Evolutionary conservation across 2,329 filamentous ascomycete genomes (phyloP).

Genomic region (Ceratocystis cubensis): DNA sequence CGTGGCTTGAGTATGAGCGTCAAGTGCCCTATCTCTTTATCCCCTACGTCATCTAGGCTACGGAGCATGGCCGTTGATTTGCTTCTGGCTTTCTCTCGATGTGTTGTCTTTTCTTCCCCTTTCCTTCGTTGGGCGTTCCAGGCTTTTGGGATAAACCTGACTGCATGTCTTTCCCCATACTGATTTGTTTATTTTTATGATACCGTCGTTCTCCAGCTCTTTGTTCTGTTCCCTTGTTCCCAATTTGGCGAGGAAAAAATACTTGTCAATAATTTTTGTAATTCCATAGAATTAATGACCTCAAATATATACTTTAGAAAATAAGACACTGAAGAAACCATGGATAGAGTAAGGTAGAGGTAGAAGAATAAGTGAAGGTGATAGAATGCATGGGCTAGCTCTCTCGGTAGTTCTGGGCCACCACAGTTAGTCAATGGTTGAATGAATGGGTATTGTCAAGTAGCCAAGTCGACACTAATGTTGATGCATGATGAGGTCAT

Average conservation of each 20-base stretch:
- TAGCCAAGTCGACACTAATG: not conserved
- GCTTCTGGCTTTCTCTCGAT: not conserved
- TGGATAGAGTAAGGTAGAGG: too few relatives aligned
- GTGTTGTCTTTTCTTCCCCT: not conserved
- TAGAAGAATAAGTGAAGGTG: too few relatives aligned
- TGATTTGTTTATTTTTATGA: not conserved
- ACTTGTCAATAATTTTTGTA: not conserved
- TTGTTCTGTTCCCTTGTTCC: not conserved
- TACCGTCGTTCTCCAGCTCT: not conserved
- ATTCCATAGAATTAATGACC: not conserved
- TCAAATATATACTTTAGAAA: not conserved
- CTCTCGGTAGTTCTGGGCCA: too few relatives aligned
- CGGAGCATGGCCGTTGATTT: not conserved
- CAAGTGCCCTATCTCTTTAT: slow-evolving; percentile 75
- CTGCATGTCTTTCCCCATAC: not conserved
- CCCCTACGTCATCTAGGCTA: slow-evolving; percentile 32
- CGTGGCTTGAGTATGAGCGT: slow-evolving; percentile 68
- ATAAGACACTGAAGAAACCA: not conserved
- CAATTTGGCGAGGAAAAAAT: not conserved
- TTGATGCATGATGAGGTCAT: not conserved
- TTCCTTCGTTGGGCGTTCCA: not conserved
- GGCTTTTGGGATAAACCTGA: too few relatives aligned
- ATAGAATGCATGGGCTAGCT: too few relatives aligned
- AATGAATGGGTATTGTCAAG: not conserved
- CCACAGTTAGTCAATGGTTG: not conserved